A percentile compares a stretch with the other conserved stretches of the same genome.
These are phyloP conservation scores for Fusarium floridanum DNA, from an alignment of 2,329 filamentous ascomycete genomes.

Conservation along the genomic window DNA sequence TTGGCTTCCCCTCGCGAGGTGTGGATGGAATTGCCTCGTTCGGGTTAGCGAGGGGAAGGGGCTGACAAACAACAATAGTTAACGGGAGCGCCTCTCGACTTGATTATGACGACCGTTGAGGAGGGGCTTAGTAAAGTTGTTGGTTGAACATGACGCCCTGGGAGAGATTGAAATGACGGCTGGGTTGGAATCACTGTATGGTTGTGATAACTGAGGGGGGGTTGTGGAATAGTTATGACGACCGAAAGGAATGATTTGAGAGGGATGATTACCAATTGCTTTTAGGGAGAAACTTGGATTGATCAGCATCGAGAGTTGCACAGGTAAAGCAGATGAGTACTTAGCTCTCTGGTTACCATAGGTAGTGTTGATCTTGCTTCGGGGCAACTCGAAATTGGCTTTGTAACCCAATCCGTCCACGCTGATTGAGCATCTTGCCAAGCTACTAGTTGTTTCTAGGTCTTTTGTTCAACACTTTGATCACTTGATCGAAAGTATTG, in stretches of 20 bases:
- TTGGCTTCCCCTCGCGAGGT: constrained; percentile 20
- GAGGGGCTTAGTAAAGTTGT: constrained; percentile 20
- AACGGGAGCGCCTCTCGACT: not conserved
- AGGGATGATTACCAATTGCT: constrained; percentile 4
- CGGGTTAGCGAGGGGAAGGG: constrained; percentile 15
- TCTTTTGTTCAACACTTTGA: not conserved
- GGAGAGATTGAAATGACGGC: constrained; percentile 7
- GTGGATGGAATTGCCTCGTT: constrained; percentile 30
- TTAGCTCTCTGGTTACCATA: not conserved
- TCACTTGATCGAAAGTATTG: not conserved
- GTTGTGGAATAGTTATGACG: constrained; percentile 15
- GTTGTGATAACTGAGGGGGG: constrained; percentile 20
- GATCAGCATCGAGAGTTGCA: constrained; percentile 3
- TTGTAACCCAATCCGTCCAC: not conserved
- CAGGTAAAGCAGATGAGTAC: not conserved
- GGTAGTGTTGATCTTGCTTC: not conserved
- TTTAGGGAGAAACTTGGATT: not conserved
- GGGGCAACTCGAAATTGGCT: not conserved
- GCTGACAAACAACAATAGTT: constrained; percentile 26
- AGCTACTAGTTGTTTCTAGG: not conserved
- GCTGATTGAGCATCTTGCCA: not conserved
- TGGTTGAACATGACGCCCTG: constrained; percentile 21
- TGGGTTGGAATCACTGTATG: constrained; percentile 6
- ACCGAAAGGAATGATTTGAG: not conserved
- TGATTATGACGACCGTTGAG: constrained; percentile 17